phyloP scores from a whole-genome alignment of 129 eudicot species.

The Centella asiatica region DNA sequence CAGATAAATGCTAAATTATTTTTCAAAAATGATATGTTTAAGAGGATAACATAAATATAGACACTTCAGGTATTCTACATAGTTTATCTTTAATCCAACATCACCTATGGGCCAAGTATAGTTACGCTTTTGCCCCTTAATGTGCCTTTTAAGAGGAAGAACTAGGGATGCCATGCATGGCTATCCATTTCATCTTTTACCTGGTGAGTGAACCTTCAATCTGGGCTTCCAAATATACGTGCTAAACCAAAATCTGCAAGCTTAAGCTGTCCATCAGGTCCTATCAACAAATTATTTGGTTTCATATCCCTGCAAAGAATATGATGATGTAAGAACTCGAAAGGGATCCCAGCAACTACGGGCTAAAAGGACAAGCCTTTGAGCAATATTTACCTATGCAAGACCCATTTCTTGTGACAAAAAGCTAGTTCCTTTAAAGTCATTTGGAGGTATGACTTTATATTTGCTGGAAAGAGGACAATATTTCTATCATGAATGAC shows the following conservation, averaged over 20 bases:
- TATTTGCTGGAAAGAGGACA: slow-evolving; percentile 81
- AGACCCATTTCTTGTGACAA: slow-evolving; percentile 95
- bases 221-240: slow-evolving; percentile 96
- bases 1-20: no score
- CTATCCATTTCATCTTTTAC: slow-evolving; percentile 34
- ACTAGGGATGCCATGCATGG: no score
- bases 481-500: slow-evolving; percentile 92
- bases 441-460: slow-evolving; percentile 92
- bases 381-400: slow-evolving; percentile 57
- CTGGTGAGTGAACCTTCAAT: slow-evolving; percentile 95
- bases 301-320: slow-evolving; percentile 78
- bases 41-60: neutral
- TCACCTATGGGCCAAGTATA: no score
- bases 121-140: no score
- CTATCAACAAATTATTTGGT: slow-evolving; percentile 91
- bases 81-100: no score
- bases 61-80: neutral
- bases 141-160: no score
- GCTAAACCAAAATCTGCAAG: slow-evolving; percentile 98
- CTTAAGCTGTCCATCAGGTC: slow-evolving; percentile 83
- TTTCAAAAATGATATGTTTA: neutral
- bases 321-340: neutral
- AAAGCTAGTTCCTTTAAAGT: slow-evolving; percentile 85
- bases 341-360: slow-evolving; percentile 1
- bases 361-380: neutral